These are phyloP conservation scores for Nothophoma quercina DNA, from an alignment of 2,329 filamentous ascomycete genomes.

Conservation along the genomic window DNA sequence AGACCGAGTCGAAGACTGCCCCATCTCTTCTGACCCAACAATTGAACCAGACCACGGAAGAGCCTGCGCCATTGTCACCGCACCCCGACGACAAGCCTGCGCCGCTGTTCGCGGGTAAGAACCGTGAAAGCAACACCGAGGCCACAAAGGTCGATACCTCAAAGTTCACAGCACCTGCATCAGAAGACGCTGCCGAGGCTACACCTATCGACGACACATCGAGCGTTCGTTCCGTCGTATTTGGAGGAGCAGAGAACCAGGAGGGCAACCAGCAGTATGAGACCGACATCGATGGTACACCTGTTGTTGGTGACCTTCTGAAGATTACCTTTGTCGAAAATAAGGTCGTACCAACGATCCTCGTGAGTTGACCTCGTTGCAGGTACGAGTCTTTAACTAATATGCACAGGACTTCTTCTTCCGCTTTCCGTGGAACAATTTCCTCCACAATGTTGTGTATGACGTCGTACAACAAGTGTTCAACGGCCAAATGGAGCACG, in stretches of 20 bases:
- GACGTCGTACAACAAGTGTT: conserved; percentile 99
- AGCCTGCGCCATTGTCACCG: conserved; percentile 53
- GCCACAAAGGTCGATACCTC: conserved; percentile 37
- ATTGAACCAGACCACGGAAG: conserved; percentile 41
- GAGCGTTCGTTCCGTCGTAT: conserved; percentile 44
- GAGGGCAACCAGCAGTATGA: conserved; percentile 58
- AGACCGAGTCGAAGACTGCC: conserved; percentile 40
- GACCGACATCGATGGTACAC: conserved; percentile 67
- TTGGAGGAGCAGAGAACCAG: conserved; percentile 42
- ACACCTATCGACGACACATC: conserved; percentile 49
- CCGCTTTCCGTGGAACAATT: conserved; percentile 99
- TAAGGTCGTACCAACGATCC: conserved; percentile 90
- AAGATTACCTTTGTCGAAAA: conserved; percentile 98
- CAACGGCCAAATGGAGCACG: conserved; percentile 96
- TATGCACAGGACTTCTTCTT: conserved; percentile 89
- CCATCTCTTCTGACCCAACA: conserved; percentile 54
- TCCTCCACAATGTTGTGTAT: conserved; percentile 98
- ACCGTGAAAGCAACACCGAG: conserved; percentile 37
- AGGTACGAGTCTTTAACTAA: neutral
- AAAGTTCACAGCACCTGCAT: conserved; percentile 36
- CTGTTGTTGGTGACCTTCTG: conserved; percentile 91
- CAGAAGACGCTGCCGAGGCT: conserved; percentile 45
- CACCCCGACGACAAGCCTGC: conserved; percentile 73
- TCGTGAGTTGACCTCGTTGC: conserved; percentile 71
- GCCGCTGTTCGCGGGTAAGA: conserved; percentile 65